These are phyloP conservation scores for Emiliania huxleyi DNA, from an alignment of 78 protist species.

Conservation along the genomic window DNA sequence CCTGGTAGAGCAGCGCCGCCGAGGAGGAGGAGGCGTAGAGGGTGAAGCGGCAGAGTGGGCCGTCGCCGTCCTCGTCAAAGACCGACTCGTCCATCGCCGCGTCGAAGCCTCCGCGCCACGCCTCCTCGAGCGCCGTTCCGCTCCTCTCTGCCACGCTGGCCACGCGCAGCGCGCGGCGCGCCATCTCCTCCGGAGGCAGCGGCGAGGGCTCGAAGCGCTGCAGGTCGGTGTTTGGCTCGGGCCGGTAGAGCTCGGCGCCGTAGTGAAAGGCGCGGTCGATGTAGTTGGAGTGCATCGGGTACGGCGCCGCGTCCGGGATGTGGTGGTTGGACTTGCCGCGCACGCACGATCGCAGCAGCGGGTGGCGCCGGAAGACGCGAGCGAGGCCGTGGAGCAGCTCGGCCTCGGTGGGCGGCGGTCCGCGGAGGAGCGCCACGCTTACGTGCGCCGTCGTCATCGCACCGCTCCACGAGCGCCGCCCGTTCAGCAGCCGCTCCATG, in stretches of 20 bases:
- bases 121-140: background rate
- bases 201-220: background rate
- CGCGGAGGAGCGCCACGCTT: background rate
- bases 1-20: background rate
- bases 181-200: background rate
- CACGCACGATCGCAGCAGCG: background rate
- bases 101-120: background rate
- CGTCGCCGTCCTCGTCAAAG: background rate
- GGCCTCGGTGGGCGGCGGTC: background rate
- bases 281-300: background rate
- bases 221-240: background rate
- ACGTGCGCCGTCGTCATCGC: background rate
- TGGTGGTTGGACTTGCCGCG: background rate
- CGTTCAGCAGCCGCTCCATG: background rate
- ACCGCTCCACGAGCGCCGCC: background rate
- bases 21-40: background rate
- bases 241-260: background rate
- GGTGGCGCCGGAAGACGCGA: background rate
- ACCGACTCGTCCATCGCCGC: background rate
- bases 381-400: background rate
- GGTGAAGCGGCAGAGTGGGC: background rate
- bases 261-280: background rate
- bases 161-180: background rate
- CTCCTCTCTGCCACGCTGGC: background rate
- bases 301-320: background rate